These are phyloP conservation scores for Cyberlindnera xylosilytica DNA, from an alignment of 805 yeast genomes.

Conservation along the genomic window DNA sequence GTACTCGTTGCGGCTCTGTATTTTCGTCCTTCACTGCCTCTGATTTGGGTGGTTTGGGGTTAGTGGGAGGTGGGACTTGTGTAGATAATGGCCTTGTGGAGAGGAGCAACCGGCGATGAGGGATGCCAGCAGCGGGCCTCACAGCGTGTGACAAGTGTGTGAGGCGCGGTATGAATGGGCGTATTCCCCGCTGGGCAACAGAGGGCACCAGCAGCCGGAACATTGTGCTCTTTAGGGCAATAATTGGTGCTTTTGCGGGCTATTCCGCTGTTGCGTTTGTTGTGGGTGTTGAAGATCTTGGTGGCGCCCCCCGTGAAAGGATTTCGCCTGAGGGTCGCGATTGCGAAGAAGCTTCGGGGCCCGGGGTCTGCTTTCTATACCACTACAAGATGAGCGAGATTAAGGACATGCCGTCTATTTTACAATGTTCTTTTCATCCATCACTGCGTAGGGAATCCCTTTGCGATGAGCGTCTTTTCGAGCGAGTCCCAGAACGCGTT, in stretches of 20 bases:
- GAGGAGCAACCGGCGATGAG: background rate
- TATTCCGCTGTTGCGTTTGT: too few relatives aligned
- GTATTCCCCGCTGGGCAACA: background rate
- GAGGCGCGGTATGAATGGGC: background rate
- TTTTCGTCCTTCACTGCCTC: background rate
- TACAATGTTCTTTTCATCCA: background rate
- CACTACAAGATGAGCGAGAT: too few relatives aligned
- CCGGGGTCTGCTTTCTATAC: background rate
- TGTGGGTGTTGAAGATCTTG: too few relatives aligned
- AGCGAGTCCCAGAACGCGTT: constrained; percentile 82
- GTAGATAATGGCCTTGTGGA: background rate
- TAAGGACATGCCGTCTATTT: background rate
- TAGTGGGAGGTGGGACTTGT: background rate
- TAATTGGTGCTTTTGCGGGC: too few relatives aligned
- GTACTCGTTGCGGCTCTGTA: constrained; percentile 1
- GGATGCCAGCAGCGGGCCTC: background rate
- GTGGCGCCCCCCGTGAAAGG: too few relatives aligned
- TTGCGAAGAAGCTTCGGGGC: too few relatives aligned
- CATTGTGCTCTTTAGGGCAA: background rate
- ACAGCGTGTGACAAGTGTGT: background rate
- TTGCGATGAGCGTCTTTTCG: constrained; percentile 66
- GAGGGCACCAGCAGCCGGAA: background rate
- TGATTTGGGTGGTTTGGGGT: background rate
- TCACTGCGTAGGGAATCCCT: constrained; percentile 42
- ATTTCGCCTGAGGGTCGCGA: background rate